Conservation (phyloP, 768 basidiomycete genomes). For the Lactifluus echinatus region DNA sequence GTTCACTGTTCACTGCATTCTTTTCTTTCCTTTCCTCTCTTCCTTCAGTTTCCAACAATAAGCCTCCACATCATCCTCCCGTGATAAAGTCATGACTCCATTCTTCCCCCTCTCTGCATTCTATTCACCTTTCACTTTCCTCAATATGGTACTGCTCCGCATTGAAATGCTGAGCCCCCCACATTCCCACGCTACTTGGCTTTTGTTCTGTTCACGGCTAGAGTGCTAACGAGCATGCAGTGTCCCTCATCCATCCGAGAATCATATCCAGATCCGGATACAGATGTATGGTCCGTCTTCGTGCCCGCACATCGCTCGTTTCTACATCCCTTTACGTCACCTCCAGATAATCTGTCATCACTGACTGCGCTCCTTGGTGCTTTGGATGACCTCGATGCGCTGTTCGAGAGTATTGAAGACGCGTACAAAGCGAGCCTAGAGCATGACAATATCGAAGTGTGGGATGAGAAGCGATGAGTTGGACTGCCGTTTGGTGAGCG, state of each 20-base stretch:
- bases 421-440: constrained; percentile 54
- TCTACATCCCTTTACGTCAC: neutral
- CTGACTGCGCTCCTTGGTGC: constrained; percentile 71
- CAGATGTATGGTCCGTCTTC: constrained; percentile 91
- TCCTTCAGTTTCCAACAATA: constrained; percentile 1
- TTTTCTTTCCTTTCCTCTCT: neutral
- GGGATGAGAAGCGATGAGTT: constrained; percentile 56
- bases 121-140: neutral
- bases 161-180: neutral
- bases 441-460: constrained; percentile 48
- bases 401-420: constrained; percentile 64
- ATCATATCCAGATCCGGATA: constrained; percentile 92
- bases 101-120: neutral
- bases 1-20: neutral
- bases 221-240: constrained; percentile 29
- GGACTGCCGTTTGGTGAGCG: neutral
- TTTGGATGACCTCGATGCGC: constrained; percentile 65
- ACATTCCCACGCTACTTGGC: neutral
- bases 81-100: constrained; percentile 1
- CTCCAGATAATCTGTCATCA: constrained; percentile 77
- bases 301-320: neutral
- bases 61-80: neutral
- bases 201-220: constrained; percentile 3
- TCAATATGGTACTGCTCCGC: neutral
- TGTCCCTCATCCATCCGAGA: constrained; percentile 94